Evolutionary conservation across 306 rosid species (phyloP).

Genomic region (Glycine tomentella): DNA sequence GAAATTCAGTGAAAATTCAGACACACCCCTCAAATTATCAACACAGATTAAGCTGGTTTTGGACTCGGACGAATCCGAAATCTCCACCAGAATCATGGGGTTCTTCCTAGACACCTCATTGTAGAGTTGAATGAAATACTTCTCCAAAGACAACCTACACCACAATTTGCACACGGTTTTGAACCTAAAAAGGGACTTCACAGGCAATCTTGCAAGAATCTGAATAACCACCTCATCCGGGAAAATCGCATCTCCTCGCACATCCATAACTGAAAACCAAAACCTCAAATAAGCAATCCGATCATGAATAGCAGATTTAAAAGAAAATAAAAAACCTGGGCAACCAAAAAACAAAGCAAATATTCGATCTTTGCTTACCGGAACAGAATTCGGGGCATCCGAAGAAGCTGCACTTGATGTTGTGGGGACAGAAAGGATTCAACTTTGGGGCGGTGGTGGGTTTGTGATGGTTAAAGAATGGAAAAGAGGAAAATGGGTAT

Average conservation of each 20-base stretch:
- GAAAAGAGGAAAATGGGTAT: slow-evolving; percentile 36
- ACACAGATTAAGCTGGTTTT: slow-evolving; percentile 78
- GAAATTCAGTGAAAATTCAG: slow-evolving; percentile 70
- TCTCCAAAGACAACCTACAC: slow-evolving; percentile 66
- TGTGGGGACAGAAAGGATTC: slow-evolving; percentile 28
- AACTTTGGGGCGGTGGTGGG: slow-evolving; percentile 13
- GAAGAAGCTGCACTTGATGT: slow-evolving; percentile 51
- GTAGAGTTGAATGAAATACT: slow-evolving; percentile 66
- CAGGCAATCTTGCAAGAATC: slow-evolving; percentile 79
- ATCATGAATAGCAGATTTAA: background rate
- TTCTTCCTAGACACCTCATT: slow-evolving; percentile 72
- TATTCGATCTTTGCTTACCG: slow-evolving; percentile 58
- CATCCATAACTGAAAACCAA: slow-evolving; percentile 54
- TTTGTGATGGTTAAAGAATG: slow-evolving; percentile 4
- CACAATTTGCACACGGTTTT: slow-evolving; percentile 77
- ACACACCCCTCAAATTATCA: slow-evolving; percentile 74
- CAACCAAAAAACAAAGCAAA: slow-evolving; percentile 32
- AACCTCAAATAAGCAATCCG: slow-evolving; percentile 15
- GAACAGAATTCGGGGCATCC: slow-evolving; percentile 37
- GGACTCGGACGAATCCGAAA: slow-evolving; percentile 65
- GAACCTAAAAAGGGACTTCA: slow-evolving; percentile 69
- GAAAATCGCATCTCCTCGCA: slow-evolving; percentile 58
- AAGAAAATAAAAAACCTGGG: slow-evolving; percentile 27
- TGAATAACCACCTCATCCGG: slow-evolving; percentile 86
- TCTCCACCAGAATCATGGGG: slow-evolving; percentile 73